Evolutionary conservation across 1,139 yeast genomes (phyloP).

Genomic region (Yamadazyma atlantica): DNA sequence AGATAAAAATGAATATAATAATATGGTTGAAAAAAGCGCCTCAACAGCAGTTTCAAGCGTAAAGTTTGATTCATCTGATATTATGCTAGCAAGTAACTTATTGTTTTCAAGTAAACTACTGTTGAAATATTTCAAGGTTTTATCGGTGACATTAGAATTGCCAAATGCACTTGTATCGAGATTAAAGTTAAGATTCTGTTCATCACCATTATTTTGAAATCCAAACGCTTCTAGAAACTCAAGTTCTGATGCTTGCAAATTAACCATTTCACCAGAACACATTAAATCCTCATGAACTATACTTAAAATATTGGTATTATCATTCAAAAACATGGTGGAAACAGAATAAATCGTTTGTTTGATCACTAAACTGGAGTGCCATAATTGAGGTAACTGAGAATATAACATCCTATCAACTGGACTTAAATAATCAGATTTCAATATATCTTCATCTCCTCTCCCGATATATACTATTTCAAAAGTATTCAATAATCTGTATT

Average conservation of each 20-base stretch:
- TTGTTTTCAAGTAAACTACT: not conserved
- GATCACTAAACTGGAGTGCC: not conserved
- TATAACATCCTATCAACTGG: not conserved
- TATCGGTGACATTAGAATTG: not conserved
- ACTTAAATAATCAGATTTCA: not conserved
- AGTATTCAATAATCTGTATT: conserved; percentile 1
- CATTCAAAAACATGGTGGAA: conserved; percentile 1
- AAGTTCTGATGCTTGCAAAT: no score
- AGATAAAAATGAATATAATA: conserved; percentile 27
- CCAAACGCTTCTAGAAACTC: no score
- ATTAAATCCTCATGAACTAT: not conserved
- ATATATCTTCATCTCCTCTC: not conserved
- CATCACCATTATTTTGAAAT: no score
- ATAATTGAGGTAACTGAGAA: not conserved
- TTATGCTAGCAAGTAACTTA: not conserved
- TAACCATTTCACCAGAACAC: not conserved
- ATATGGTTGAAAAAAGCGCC: conserved; percentile 19
- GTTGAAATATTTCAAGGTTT: not conserved
- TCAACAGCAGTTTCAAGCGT: conserved; percentile 13
- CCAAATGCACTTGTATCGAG: no score
- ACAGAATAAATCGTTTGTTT: conserved; percentile 1
- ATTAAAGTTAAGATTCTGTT: no score
- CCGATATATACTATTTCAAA: not conserved
- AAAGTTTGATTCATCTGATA: not conserved
- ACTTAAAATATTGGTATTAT: not conserved